Evolutionary conservation across 2,329 filamentous ascomycete species (phyloP), one percentile per base, ranked within the genome.

Genomic region (Pseudogymnoascus sp.): DNA sequence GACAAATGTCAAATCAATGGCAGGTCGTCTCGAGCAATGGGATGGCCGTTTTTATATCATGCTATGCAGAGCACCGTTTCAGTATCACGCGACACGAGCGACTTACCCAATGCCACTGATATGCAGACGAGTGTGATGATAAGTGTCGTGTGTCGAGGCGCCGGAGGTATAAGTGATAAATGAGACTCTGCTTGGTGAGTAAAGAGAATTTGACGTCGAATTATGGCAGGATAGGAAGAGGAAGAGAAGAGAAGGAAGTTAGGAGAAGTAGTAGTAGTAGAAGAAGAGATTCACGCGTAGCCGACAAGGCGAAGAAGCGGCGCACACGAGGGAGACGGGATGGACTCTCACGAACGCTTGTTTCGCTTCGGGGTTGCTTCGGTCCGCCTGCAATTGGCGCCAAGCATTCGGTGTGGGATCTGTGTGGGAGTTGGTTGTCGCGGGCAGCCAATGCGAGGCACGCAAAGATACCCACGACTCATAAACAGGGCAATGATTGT

Each of bases 101-200:
- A 53, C 47, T 53, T 53, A 53, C 47, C 47, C 47, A 18, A 53
- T 53, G 47, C 47, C 47, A 53, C 47, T 53, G 47, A 53, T 53
- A 53, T 53, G 47, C n/a, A 53, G 25, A 23, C 12, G 42, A 38
- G 18, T n/a, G 10, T 47, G 47, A 14, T 5, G 47, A 33, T 25
- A 25, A 8, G 38, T 18, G 38, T 44, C 11, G 18, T 14, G 10
- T 47, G 47, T 23, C 14, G 47, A 33, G 25, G 47, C 25, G n/a
- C 47, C 2, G 18, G 25, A 53, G 37, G 37, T 38, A 38, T 38
- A 38, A 16, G 37, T 31, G 47, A 53, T 53, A n/a, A 50, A 42
- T 8, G 44, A 50, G 23, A 50, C 21, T n/a, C 44, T 25, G 3
- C 6, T 50, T 25, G 6, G 12, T 50, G 44, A 50, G 44, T 25